A percentile compares a stretch with the other conserved stretches of the same genome.
Conservation (phyloP, 176 grass and related monocot genomes). For the Rhynchospora tenuis region DNA sequence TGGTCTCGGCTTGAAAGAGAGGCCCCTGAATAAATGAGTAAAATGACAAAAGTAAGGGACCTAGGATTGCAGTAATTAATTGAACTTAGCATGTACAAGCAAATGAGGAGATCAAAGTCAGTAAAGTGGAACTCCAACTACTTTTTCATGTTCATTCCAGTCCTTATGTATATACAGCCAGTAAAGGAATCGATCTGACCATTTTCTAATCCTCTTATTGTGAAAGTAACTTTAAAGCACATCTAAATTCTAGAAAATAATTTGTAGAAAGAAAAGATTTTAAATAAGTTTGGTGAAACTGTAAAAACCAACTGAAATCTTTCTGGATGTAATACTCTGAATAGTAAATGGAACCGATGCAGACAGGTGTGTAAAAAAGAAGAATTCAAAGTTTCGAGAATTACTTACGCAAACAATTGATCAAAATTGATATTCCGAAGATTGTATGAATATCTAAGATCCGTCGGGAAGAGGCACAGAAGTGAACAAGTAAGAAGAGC, state of each 20-base stretch:
- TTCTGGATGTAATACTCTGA: background rate
- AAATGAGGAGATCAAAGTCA: background rate
- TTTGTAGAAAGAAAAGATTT: too few species aligned
- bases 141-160: background rate
- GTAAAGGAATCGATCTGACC: too few species aligned
- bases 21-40: slow-evolving; percentile 23
- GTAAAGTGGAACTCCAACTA: background rate
- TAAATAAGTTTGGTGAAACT: too few species aligned
- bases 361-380: background rate
- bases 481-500: slow-evolving; percentile 77
- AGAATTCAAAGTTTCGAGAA: background rate
- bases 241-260: too few species aligned
- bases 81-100: background rate
- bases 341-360: background rate
- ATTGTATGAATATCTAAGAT: slow-evolving; percentile 27
- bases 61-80: background rate
- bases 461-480: slow-evolving; percentile 77
- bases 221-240: too few species aligned
- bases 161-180: too few species aligned
- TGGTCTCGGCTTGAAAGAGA: slow-evolving; percentile 36
- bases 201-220: too few species aligned
- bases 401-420: slow-evolving; percentile 53
- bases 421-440: slow-evolving; percentile 71
- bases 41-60: background rate
- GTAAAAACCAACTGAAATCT: background rate